Percentiles rank a stretch among this genome's conserved stretches.
These are phyloP conservation scores for Lupinus albus DNA, from an alignment of 306 rosid species.

Conservation along the genomic window DNA sequence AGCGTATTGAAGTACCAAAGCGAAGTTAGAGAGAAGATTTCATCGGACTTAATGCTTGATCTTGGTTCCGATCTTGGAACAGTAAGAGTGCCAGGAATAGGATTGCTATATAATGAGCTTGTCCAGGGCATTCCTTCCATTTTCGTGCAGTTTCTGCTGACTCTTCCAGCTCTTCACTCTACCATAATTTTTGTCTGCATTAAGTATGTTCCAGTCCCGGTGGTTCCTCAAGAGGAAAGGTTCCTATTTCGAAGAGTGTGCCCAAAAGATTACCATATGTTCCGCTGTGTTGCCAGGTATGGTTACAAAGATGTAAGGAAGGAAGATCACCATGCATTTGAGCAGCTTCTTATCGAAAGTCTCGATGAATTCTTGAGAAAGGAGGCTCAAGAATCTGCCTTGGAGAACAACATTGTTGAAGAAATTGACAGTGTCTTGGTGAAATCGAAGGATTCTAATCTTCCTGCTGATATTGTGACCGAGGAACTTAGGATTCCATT, in stretches of 20 bases:
- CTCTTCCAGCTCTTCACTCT: conserved; percentile 94
- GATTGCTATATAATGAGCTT: conserved; percentile 89
- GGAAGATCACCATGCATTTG: conserved; percentile 94
- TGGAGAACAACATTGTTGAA: conserved; percentile 57
- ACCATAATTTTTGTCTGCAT: conserved; percentile 84
- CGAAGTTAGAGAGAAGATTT: conserved; percentile 80
- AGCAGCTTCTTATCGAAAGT: conserved; percentile 87
- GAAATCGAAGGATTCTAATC: conserved; percentile 49
- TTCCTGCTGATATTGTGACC: conserved; percentile 41
- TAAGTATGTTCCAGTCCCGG: conserved; percentile 88
- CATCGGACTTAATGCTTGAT: conserved; percentile 76
- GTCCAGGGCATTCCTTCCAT: conserved; percentile 94
- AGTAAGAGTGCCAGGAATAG: conserved; percentile 91
- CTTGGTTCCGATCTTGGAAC: conserved; percentile 89
- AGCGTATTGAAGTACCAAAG: conserved; percentile 90
- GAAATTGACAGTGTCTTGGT: conserved; percentile 52
- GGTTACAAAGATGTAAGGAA: conserved; percentile 90
- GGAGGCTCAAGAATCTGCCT: conserved; percentile 80
- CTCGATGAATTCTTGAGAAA: conserved; percentile 83
- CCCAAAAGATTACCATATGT: conserved; percentile 92
- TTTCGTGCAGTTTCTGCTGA: conserved; percentile 81
- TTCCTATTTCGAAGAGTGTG: conserved; percentile 89
- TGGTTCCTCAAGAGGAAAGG: conserved; percentile 93
- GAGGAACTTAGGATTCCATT: conserved; percentile 76
- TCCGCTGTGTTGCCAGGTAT: conserved; percentile 90